Conservation (phyloP, 2,329 filamentous ascomycete species). For the Canariomyces notabilis region DNA sequence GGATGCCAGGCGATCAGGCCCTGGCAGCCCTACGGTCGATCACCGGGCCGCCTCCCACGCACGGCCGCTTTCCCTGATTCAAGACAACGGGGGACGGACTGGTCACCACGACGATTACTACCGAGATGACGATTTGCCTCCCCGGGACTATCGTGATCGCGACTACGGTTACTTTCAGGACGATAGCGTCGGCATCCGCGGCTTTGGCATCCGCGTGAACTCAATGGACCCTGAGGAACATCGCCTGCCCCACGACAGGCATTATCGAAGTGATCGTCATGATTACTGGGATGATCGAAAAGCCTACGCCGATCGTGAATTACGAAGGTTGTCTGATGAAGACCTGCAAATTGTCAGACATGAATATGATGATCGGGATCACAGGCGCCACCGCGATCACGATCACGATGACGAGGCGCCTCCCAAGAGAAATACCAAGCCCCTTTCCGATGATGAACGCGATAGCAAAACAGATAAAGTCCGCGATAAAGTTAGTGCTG, state of each 20-base stretch:
- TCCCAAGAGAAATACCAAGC: conserved; percentile 22
- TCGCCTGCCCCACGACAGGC: conserved; percentile 29
- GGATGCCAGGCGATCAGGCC: conserved; percentile 31
- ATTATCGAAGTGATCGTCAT: conserved; percentile 39
- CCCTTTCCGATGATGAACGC: conserved; percentile 33
- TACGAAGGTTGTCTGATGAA: conserved; percentile 27
- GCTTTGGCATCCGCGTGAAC: conserved; percentile 49
- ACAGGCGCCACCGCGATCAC: conserved; percentile 10
- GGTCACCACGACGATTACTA: conserved; percentile 45
- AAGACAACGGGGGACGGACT: conserved; percentile 43
- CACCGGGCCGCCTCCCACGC: conserved; percentile 30
- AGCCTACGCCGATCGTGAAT: conserved; percentile 25
- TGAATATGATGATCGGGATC: conserved; percentile 19
- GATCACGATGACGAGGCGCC: conserved; percentile 15
- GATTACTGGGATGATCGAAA: conserved; percentile 29
- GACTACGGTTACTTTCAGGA: conserved; percentile 42
- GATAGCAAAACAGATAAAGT: conserved; percentile 38
- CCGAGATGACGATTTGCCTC: conserved; percentile 44
- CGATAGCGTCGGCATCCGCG: conserved; percentile 42
- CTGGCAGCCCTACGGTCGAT: conserved; percentile 34
- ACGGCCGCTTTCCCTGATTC: conserved; percentile 50
- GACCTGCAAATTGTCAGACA: conserved; percentile 23
- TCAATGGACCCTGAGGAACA: conserved; percentile 29
- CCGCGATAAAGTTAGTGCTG: conserved; percentile 45
- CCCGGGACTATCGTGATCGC: conserved; percentile 39